These are phyloP conservation scores for Buxus sempervirens DNA, from an alignment of 164 flowering plant genomes.

Conservation along the genomic window DNA sequence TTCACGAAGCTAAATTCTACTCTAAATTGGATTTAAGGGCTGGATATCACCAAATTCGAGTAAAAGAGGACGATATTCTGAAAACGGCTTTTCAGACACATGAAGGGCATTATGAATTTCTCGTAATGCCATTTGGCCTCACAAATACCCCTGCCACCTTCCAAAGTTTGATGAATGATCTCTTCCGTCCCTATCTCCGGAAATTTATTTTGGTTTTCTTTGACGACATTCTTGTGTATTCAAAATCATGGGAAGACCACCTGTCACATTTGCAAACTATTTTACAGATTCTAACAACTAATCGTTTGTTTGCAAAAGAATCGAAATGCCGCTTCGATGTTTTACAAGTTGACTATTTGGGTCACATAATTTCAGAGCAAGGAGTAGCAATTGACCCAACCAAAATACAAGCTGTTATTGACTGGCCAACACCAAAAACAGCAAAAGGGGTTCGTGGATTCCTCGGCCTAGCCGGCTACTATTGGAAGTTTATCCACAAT, in stretches of 20 bases:
- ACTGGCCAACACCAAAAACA: constrained; percentile 13
- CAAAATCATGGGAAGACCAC: constrained; percentile 8
- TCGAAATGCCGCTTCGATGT: constrained; percentile 2
- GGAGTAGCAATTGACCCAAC: constrained; percentile 7
- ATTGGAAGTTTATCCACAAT: neutral
- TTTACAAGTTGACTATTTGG: neutral
- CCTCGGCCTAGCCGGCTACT: neutral
- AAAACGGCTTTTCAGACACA: constrained; percentile 10
- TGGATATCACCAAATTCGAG: neutral
- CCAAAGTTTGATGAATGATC: constrained; percentile 1
- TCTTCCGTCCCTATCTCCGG: neutral
- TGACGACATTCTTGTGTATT: constrained; percentile 12
- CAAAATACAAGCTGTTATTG: constrained; percentile 12
- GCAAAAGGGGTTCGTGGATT: neutral
- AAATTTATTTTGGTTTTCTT: constrained; percentile 11
- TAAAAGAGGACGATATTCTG: neutral
- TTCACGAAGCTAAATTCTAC: constrained; percentile 1
- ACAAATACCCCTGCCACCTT: constrained; percentile 5
- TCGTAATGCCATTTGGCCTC: neutral
- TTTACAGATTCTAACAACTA: neutral
- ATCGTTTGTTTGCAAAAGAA: neutral
- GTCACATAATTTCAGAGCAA: neutral
- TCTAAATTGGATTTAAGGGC: constrained; percentile 12
- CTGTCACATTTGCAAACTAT: constrained; percentile 3
- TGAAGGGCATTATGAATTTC: neutral